Evolutionary conservation across 208 protist species (phyloP).

Genomic region (Phytomonas sp.): DNA sequence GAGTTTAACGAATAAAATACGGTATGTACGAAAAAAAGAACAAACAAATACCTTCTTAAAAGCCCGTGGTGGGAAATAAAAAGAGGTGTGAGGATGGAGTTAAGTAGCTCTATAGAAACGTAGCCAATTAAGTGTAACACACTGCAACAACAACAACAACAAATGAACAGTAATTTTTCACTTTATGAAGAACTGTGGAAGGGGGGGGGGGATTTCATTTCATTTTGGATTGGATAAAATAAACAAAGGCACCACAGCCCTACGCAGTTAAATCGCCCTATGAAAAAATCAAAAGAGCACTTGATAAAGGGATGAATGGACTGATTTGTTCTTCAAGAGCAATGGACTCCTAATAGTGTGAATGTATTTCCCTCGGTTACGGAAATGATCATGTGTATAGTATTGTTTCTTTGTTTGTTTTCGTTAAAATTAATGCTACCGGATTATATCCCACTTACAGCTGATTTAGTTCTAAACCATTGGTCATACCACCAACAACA

Average conservation of each 20-base stretch:
- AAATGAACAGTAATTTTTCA: too few species aligned
- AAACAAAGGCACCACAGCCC: not conserved
- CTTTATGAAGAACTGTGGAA: too few species aligned
- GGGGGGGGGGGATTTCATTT: not conserved
- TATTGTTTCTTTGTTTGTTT: not conserved
- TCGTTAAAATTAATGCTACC: not conserved
- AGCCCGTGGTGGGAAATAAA: not conserved
- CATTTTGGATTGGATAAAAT: not conserved
- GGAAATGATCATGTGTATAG: not conserved
- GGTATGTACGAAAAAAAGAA: not conserved
- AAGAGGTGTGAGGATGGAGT: not conserved
- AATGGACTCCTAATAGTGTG: not conserved
- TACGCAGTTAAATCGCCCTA: not conserved
- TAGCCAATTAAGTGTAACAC: not conserved
- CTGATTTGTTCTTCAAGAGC: not conserved
- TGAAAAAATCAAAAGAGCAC: not conserved
- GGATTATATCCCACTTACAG: not conserved
- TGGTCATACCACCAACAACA: not conserved
- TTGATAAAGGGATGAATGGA: not conserved
- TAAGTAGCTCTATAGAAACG: not conserved
- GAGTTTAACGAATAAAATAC: too few species aligned
- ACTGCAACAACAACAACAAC: not conserved
- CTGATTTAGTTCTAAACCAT: not conserved
- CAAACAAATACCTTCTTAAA: not conserved
- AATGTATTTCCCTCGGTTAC: not conserved